phyloP scores from a whole-genome alignment of 1,284 basidiomycete species.

The Apiotrichum gracile region DNA sequence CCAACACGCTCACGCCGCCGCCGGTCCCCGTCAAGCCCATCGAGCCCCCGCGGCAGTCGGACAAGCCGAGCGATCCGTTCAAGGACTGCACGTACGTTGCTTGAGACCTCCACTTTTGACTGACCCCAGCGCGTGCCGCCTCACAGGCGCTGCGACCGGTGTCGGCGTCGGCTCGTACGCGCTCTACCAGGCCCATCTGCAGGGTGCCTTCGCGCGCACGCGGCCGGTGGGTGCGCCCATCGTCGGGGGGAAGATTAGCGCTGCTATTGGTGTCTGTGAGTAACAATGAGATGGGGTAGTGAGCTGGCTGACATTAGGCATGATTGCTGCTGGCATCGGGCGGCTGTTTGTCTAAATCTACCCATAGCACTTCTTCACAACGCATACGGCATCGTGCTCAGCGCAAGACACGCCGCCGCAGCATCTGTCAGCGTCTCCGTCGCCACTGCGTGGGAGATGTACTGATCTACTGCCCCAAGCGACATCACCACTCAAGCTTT shows the following conservation, averaged over 20 bases:
- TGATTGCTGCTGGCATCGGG: constrained; percentile 5
- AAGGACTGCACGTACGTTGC: constrained; percentile 2
- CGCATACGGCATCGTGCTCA: too few species aligned
- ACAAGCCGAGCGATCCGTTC: not conserved
- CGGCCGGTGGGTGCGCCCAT: constrained; percentile 31
- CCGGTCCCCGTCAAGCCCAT: too few species aligned
- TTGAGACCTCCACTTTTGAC: not conserved
- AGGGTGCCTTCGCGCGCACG: constrained; percentile 35
- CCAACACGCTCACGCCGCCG: not conserved
- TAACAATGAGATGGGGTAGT: not conserved
- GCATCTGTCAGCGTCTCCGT: too few species aligned
- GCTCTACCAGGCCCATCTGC: constrained; percentile 29
- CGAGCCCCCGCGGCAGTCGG: not conserved
- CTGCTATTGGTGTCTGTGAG: constrained; percentile 39
- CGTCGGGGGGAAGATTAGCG: constrained; percentile 27
- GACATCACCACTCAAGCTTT: too few species aligned
- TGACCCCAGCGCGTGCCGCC: constrained; percentile 35
- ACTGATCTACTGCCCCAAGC: too few species aligned
- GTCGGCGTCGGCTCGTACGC: constrained; percentile 41
- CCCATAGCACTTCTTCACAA: too few species aligned
- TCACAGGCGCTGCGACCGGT: constrained; percentile 38
- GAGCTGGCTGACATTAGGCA: not conserved
- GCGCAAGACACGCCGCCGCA: too few species aligned
- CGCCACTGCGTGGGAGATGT: too few species aligned
- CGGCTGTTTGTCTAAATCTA: not conserved